Evolutionary conservation across 495 filamentous ascomycete species (phyloP), one percentile per base, ranked within the genome.

Genomic region (Aspergillus cavernicola): DNA sequence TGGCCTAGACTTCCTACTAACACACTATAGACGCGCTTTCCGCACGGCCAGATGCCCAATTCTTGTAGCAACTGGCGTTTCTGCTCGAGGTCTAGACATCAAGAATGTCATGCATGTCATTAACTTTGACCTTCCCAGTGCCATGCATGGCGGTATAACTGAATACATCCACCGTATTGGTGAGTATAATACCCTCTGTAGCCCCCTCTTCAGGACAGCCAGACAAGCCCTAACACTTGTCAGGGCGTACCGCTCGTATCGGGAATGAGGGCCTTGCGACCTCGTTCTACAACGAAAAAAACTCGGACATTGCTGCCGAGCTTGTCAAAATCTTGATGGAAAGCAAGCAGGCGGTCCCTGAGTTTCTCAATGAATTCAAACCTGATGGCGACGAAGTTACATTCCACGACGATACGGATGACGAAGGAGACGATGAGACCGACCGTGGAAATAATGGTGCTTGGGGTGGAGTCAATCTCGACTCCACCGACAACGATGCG

Each of bases 121-220:
- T 76, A 97, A 98, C 69, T 97, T 83, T 58, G 90, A 96, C 42
- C 75, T 97, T 3, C 93, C 92, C 0, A 76, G 70, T 18, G 58
- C 66, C 4, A 62, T 74, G 2, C 74, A 89, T 57, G 91, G 90
- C n/a, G 93, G 92, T 4, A 97, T 97, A 39, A 80, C 88, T 44
- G 93, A 97, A 61, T 97, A 98, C 61, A 80, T 87, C 50, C 93
- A 98, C 61, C 88, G 93, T 32, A 98, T 97, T 66, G 92, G 86
- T 89, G 78, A 66, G 78, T 69, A 22, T 33, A 19, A 5, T 12
- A 35, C 15, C 11, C 15, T 42, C 13, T 32, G 11, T 24, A 10
- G 20, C n/a, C 23, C 11, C n/a, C 13, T 10, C 3, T 31, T 13
- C 3, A n/a, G 7, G 15, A 12, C 16, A 33, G n/a, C 24, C 3